phyloP scores from a whole-genome alignment of 345 rosid species.

The Anastatica hierochuntica region DNA sequence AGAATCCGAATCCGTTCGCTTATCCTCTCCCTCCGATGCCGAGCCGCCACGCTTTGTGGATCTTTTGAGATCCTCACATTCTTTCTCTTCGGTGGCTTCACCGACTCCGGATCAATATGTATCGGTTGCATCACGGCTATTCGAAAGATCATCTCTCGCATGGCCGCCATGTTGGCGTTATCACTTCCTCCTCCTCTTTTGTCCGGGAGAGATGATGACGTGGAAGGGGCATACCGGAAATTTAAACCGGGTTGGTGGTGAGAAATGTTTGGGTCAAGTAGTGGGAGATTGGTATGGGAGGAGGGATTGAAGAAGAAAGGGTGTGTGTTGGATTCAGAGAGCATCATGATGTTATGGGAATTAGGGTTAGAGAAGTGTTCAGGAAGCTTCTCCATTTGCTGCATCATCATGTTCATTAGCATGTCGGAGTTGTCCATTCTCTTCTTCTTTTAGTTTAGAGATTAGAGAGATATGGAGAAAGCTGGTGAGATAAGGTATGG shows the following conservation, averaged over 20 bases:
- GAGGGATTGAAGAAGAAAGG: slow-evolving; percentile 20
- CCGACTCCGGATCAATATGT: slow-evolving; percentile 69
- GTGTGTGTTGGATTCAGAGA: slow-evolving; percentile 18
- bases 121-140: slow-evolving; percentile 90
- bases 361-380: slow-evolving; percentile 35
- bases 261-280: too few relatives aligned
- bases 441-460: too few relatives aligned
- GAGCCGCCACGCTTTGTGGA: slow-evolving; percentile 89
- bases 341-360: slow-evolving; percentile 11
- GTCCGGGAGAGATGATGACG: slow-evolving; percentile 24
- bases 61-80: slow-evolving; percentile 90
- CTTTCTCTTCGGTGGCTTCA: slow-evolving; percentile 80
- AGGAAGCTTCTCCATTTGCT: slow-evolving; percentile 60
- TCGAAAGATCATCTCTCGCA: slow-evolving; percentile 79
- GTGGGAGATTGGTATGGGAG: too few relatives aligned
- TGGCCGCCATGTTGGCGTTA: slow-evolving; percentile 45
- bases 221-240: slow-evolving; percentile 22
- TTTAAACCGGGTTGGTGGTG: too few relatives aligned
- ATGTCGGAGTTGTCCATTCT: slow-evolving; percentile 33
- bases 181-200: slow-evolving; percentile 37
- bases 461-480: slow-evolving; percentile 22
- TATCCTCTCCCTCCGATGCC: slow-evolving; percentile 78
- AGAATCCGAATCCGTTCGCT: slow-evolving; percentile 84
- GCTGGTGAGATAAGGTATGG: not conserved
- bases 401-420: slow-evolving; percentile 54